Evolutionary conservation across 345 rosid species (phyloP).

Genomic region (Bruguiera sexangula): DNA sequence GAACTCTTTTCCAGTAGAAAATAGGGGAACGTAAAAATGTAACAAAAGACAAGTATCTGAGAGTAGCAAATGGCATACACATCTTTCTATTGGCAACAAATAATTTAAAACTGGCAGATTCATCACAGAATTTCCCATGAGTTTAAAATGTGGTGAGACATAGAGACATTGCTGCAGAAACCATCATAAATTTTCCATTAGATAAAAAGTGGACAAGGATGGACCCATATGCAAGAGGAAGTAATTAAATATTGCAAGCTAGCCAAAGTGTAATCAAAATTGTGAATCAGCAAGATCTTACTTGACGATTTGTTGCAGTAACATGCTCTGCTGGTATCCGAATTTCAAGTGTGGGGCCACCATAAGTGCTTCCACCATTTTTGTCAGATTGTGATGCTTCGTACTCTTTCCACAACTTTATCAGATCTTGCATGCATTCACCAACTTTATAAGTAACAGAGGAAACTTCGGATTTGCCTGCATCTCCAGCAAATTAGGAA

Average conservation of each 20-base stretch:
- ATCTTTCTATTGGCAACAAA: too few relatives aligned
- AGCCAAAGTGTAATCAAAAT: neutral
- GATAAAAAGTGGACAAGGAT: neutral
- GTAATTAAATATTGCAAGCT: neutral
- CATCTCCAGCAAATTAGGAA: conserved; percentile 33
- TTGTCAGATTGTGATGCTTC: conserved; percentile 67
- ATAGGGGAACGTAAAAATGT: neutral
- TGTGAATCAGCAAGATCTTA: conserved; percentile 36
- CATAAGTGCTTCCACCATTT: conserved; percentile 57
- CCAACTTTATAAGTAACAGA: conserved; percentile 93
- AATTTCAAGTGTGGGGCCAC: conserved; percentile 94
- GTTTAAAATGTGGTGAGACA: neutral
- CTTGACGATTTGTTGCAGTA: conserved; percentile 99
- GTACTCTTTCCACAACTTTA: conserved; percentile 90
- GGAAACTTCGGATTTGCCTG: conserved; percentile 88
- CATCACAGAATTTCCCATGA: neutral
- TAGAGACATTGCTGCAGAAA: neutral
- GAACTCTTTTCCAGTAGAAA: too few relatives aligned
- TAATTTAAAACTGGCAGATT: neutral
- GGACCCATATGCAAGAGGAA: neutral
- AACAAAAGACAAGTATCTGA: neutral
- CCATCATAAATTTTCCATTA: neutral
- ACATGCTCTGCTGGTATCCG: conserved; percentile 96
- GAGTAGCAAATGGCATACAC: too few relatives aligned
- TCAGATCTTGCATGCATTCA: conserved; percentile 97